Conservation (phyloP, 2,329 filamentous ascomycete species). For the Aspergillus sp. region DNA sequence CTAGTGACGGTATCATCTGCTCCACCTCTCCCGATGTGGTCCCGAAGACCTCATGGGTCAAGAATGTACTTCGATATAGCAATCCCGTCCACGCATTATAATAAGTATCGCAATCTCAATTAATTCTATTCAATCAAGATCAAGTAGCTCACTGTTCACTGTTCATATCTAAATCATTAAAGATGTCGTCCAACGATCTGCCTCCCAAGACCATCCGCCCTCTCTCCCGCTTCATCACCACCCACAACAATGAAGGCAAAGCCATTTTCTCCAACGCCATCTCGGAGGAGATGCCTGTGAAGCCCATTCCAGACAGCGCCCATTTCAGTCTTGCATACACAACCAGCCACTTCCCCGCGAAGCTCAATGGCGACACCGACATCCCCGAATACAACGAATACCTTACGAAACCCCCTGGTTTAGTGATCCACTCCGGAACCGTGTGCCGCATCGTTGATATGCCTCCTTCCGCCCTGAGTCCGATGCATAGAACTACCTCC, state of each 20-base stretch:
- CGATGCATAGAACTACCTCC: slow-evolving; percentile 52
- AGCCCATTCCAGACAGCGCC: slow-evolving; percentile 37
- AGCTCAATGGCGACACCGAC: slow-evolving; percentile 47
- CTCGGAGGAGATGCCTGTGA: slow-evolving; percentile 18
- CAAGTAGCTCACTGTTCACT: too few species aligned
- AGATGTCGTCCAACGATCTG: slow-evolving; percentile 11
- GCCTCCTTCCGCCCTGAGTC: slow-evolving; percentile 37
- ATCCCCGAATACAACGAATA: slow-evolving; percentile 45
- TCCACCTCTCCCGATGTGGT: slow-evolving; percentile 16
- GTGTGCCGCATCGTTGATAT: slow-evolving; percentile 42
- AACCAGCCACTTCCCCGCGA: slow-evolving; percentile 47
- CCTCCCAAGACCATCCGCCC: slow-evolving; percentile 29
- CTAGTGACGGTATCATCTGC: not conserved
- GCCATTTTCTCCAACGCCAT: slow-evolving; percentile 34
- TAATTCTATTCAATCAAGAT: not conserved
- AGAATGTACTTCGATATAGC: not conserved
- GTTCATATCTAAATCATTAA: too few species aligned
- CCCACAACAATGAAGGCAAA: slow-evolving; percentile 31
- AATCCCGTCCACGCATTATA: not conserved
- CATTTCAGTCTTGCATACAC: slow-evolving; percentile 51
- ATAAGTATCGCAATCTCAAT: not conserved
- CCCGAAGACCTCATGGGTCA: slow-evolving; percentile 13
- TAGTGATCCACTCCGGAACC: slow-evolving; percentile 48
- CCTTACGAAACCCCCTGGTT: slow-evolving; percentile 46
- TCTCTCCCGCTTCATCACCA: slow-evolving; percentile 29